Evolutionary conservation across 352 stramenopile genomes (phyloP), one percentile per base, ranked within the genome.

Genomic region (Elongisporangium anandrum): DNA sequence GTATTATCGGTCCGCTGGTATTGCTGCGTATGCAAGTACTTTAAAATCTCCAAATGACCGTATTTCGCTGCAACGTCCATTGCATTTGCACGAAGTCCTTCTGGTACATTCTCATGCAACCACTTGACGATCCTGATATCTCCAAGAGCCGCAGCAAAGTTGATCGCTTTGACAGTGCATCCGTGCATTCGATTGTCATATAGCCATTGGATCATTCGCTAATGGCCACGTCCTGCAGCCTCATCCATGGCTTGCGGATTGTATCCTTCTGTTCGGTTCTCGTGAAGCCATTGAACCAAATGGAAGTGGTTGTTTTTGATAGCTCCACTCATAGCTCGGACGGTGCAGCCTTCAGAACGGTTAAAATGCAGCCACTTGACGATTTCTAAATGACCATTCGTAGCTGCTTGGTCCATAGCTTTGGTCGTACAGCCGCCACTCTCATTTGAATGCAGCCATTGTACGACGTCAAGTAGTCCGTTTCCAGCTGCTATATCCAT

Each of bases 11-110:
- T 34, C 7, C 24, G 24, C 24, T 34, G 24, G 24, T 34, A 34
- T 34, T 34, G 24, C 24, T 72, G 61, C 16, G 56, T 54, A 22
- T 75, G 63, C 4, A 77, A 61, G 55, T 58, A 77, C 45, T 64
- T 75, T 0, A 73, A 19, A 19, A 50, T 69, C 8, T 70, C 57
- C 1, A 73, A 60, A 15, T 75, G 58, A 3, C 68, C 68, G 1
- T 65, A 54, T 0, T 21, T 57, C 4, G 73, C 69, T 7, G 73
- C 73, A 47, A 60, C 54, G 59, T 83, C 62, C 63, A 83, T 79
- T 0, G 73, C 71, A 41, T 60, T 59, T 4, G 41, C 61, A 4
- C 71, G 75, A 19, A 69, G 80, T 15, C 65, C 70, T 53, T 75
- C 67, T 0, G 23, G 20, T 0, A 67, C 52, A 20, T 73, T 71